Conservation (phyloP, 345 rosid species). For the Pseudoturritis turrita region DNA sequence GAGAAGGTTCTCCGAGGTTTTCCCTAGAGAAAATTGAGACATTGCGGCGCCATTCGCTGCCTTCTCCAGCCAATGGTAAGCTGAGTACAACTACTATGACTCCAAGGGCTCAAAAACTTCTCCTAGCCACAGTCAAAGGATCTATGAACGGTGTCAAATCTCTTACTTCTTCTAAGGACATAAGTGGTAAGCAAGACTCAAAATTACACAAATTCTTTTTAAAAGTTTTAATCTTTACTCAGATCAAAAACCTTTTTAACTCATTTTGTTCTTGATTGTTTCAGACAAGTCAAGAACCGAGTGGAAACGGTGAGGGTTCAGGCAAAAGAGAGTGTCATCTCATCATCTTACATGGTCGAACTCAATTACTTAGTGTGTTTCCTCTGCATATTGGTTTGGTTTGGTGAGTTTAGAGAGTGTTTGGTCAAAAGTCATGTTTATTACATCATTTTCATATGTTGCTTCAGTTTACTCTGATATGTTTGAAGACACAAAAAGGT, state of each 20-base stretch:
- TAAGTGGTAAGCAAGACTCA: conserved; percentile 39
- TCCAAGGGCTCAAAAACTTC: conserved; percentile 50
- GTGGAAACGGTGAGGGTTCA: conserved; percentile 66
- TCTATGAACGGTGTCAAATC: conserved; percentile 45
- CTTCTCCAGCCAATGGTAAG: conserved; percentile 50
- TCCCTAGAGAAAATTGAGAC: conserved; percentile 37
- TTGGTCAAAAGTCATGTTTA: conserved; percentile 5
- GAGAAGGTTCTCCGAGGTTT: conserved; percentile 54
- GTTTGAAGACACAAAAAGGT: conserved; percentile 12
- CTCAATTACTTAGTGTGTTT: conserved; percentile 5
- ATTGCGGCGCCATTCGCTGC: conserved; percentile 68
- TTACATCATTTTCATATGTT: conserved; percentile 12
- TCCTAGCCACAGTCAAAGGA: conserved; percentile 55
- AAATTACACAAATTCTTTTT: not conserved
- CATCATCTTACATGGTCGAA: conserved; percentile 4
- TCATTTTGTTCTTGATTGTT: conserved; percentile 12
- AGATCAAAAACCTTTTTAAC: conserved; percentile 1
- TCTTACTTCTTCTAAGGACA: conserved; percentile 53
- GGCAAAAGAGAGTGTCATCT: conserved; percentile 11
- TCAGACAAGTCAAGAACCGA: conserved; percentile 67
- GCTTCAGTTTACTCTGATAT: conserved; percentile 19
- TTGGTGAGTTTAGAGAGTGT: conserved; percentile 30
- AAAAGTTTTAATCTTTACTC: not conserved
- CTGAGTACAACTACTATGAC: conserved; percentile 46
- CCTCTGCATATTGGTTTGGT: conserved; percentile 15